Evolutionary conservation across 2,329 filamentous ascomycete species (phyloP), one percentile per base, ranked within the genome.

Genomic region (Lojkania enalia): DNA sequence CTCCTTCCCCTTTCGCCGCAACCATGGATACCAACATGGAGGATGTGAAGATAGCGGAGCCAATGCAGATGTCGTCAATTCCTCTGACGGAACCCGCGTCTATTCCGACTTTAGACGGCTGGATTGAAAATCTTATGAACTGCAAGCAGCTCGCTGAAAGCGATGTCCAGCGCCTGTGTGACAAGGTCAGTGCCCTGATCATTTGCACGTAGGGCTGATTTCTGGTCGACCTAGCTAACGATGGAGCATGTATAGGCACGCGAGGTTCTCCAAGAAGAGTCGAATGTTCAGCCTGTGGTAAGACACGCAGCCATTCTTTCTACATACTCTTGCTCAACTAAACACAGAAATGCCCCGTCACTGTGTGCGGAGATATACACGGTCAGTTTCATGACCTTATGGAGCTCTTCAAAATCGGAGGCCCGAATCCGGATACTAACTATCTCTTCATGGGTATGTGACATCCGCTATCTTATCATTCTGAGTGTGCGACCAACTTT

Each of bases 351-450:
- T 97, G 92, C 72, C 94, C 94, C 33, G 94, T 97, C 58, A 99
- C 94, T 44, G 94, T 99, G 52, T 97, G 94, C 73, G 94, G 94
- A 71, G 94, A 99, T 75, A 99, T 99, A 70, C 94, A 99, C 74
- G 94, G 94, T 58, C 94, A 99, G 75, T 97, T 97, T 72, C 92
- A 97, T 74, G 94, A 99, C 69, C 76, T 99, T 72, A 97, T 99
- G 90, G 94, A 99, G 77, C 84, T 99, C 42, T 99, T 99, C 82
- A 95, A 95, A 77, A 97, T 99, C 72, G 94, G 94, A 60, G 94
- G 94, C 42, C 90, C 91, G 49, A 96, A 96, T 70, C 94, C 94
- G 57, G 94, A 99, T 74, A 97, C 94, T 68, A 97, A 97, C 78
- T 97, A 97, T 75, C 86, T 97, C 57, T 97, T 97, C 78, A 97